These are phyloP conservation scores for Coemansia sp. DNA, from an alignment of 192 early-diverging fungal species.

Conservation along the genomic window DNA sequence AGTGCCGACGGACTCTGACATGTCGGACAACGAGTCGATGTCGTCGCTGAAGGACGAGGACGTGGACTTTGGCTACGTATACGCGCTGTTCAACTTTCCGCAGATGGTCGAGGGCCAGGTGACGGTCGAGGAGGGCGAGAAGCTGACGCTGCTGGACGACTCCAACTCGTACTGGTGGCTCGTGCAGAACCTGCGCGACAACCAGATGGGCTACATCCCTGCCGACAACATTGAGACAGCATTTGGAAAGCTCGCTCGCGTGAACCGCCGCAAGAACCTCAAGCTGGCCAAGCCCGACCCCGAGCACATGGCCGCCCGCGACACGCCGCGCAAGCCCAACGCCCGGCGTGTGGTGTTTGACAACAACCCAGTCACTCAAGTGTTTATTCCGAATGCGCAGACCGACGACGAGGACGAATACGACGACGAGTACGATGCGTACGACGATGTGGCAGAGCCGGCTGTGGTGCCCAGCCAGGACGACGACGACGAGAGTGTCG, in stretches of 20 bases:
- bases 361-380: too few relatives aligned
- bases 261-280: slow-evolving; percentile 68
- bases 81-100: slow-evolving; percentile 62
- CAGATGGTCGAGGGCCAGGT: slow-evolving; percentile 77
- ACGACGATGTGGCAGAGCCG: slow-evolving; percentile 10
- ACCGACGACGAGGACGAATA: slow-evolving; percentile 22
- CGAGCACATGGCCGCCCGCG: slow-evolving; percentile 23
- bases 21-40: slow-evolving; percentile 34
- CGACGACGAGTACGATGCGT: slow-evolving; percentile 31
- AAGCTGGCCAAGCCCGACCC: slow-evolving; percentile 47
- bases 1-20: too few relatives aligned
- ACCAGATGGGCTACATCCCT: slow-evolving; percentile 76
- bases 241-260: slow-evolving; percentile 63
- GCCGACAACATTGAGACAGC: slow-evolving; percentile 70
- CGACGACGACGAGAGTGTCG: neutral
- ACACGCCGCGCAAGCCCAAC: slow-evolving; percentile 9
- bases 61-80: slow-evolving; percentile 59
- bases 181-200: slow-evolving; percentile 59
- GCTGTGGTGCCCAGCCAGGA: slow-evolving; percentile 1
- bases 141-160: slow-evolving; percentile 73
- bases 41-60: slow-evolving; percentile 49
- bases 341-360: too few relatives aligned
- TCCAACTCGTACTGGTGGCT: slow-evolving; percentile 77
- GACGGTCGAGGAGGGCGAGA: slow-evolving; percentile 68
- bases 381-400: too few relatives aligned